Conservation (phyloP, 495 filamentous ascomycete genomes). For the Oidiodendron maius region DNA sequence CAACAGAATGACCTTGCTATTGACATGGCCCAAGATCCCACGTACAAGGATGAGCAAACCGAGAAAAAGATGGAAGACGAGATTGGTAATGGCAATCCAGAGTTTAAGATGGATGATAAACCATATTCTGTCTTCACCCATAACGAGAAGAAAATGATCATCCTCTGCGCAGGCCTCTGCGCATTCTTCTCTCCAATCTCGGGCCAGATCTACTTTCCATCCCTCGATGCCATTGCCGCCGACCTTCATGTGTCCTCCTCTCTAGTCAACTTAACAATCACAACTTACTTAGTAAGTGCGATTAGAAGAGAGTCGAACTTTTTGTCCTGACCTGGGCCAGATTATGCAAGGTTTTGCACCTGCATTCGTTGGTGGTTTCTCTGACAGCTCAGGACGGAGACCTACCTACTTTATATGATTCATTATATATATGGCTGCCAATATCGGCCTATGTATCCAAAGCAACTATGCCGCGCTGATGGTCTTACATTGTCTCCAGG, state of each 20-base stretch:
- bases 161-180: neutral
- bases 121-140: neutral
- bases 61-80: neutral
- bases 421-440: conserved; percentile 44
- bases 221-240: neutral
- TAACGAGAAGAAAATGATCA: neutral
- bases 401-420: conserved; percentile 47
- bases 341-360: conserved; percentile 55
- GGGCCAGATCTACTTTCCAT: neutral
- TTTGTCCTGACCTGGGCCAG: neutral
- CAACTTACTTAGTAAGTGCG: conserved; percentile 31
- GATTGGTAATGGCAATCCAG: neutral
- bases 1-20: neutral
- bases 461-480: conserved; percentile 42
- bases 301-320: conserved; percentile 6
- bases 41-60: neutral
- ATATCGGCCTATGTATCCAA: conserved; percentile 45
- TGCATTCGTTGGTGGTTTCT: conserved; percentile 48
- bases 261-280: conserved; percentile 58
- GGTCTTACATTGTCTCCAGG: conserved; percentile 46
- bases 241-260: conserved; percentile 47
- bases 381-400: conserved; percentile 48
- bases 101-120: neutral
- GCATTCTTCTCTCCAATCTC: neutral
- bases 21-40: neutral